phyloP scores from a whole-genome alignment of 352 stramenopile genomes.

The Pythium coloratum region DNA sequence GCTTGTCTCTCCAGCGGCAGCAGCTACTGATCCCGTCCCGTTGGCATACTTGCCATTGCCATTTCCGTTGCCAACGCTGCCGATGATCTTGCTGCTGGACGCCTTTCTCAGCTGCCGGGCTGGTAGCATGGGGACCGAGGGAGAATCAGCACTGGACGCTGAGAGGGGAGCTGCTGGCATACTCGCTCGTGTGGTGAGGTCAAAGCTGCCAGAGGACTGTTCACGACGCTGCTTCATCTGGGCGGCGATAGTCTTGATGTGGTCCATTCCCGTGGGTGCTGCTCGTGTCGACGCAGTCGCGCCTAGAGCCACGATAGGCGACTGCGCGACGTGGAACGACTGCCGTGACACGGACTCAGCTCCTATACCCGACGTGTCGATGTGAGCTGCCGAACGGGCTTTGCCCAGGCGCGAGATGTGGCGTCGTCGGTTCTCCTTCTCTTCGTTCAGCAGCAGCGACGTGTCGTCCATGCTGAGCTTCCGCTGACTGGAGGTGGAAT shows the following conservation, averaged over 20 bases:
- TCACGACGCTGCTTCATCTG: conserved; percentile 75
- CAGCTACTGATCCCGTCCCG: neutral
- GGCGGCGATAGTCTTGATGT: conserved; percentile 71
- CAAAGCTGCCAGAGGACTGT: conserved; percentile 10
- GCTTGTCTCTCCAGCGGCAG: neutral
- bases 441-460: conserved; percentile 12
- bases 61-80: neutral
- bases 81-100: conserved; percentile 13
- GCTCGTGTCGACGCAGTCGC: neutral
- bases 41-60: conserved; percentile 13
- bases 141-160: neutral
- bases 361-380: conserved; percentile 45
- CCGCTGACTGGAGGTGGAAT: neutral
- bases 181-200: conserved; percentile 1
- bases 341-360: neutral
- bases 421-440: conserved; percentile 12
- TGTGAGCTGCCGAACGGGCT: conserved; percentile 54
- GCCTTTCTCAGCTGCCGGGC: conserved; percentile 13
- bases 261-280: conserved; percentile 35
- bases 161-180: conserved; percentile 12
- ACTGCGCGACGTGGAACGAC: conserved; percentile 15
- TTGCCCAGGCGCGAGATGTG: conserved; percentile 47
- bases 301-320: conserved; percentile 17
- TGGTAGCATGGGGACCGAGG: neutral
- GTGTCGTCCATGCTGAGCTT: conserved; percentile 29